phyloP scores from a whole-genome alignment of 208 protist species.

The Leishmania lainsoni region DNA sequence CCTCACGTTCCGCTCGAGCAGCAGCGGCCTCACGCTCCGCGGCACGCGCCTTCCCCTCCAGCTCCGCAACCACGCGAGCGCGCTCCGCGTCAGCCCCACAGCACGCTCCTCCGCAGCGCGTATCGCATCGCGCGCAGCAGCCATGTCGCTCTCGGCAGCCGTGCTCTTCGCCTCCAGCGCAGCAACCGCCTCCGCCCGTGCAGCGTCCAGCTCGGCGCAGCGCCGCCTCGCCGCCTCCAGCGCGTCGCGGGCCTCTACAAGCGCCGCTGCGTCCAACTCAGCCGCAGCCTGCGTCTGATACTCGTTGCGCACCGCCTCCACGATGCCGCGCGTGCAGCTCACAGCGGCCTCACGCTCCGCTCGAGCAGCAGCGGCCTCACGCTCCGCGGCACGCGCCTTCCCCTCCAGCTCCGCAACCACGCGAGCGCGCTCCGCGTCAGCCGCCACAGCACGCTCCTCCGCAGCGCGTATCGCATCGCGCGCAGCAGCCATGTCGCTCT shows the following conservation, averaged over 20 bases:
- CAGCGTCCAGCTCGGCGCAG: slow-evolving; percentile 4
- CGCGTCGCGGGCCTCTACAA: background rate
- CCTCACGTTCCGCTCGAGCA: too few relatives aligned
- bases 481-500: slow-evolving; percentile 11
- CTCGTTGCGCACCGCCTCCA: slow-evolving; percentile 13
- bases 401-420: slow-evolving; percentile 3
- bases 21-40: too few relatives aligned
- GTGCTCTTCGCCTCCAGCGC: background rate
- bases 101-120: too few relatives aligned
- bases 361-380: background rate
- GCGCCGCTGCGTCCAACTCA: background rate
- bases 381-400: background rate
- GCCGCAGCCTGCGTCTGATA: background rate
- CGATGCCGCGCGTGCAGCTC: slow-evolving; percentile 1
- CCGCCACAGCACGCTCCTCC: background rate
- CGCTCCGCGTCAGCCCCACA: too few relatives aligned
- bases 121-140: slow-evolving; percentile 5
- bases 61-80: too few relatives aligned
- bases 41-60: too few relatives aligned
- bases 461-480: slow-evolving; percentile 4
- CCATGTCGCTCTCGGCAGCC: slow-evolving; percentile 11
- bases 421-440: background rate
- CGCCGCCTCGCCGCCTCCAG: slow-evolving; percentile 5
- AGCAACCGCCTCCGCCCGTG: background rate
- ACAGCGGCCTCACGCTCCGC: slow-evolving; percentile 5